Evolutionary conservation across 2,329 filamentous ascomycete species (phyloP), one percentile per base, ranked within the genome.

Genomic region (Sclerotinia spermophila): DNA sequence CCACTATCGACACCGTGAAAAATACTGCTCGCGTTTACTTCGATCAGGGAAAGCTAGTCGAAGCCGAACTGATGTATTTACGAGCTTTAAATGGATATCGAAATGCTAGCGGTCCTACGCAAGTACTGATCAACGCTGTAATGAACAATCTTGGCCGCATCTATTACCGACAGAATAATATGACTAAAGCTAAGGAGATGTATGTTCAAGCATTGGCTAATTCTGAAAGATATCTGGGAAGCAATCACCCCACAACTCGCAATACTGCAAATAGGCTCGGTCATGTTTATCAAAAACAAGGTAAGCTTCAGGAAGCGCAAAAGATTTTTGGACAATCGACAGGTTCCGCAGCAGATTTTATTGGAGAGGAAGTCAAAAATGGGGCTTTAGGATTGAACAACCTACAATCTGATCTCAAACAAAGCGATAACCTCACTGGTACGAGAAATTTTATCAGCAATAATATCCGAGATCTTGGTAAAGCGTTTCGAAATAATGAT

Each of bases 151-250:
- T 73, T 15, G 71, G 72, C 10, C 30, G 15, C 42, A 33, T 72
- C 24, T 73, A 73, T 55, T 35, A 35, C 8, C 30, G 60, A 17
- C 71, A 73, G 48, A 71, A 66, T 19, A 56, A 67, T 44, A 56
- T 72, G n/a, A 53, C 53, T 35, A 56, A 71, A 53, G 69, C 71
- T 24, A 74, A 79, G 73, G 71, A 72, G 0, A 80, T 80, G 75
- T 80, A 75, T 35, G 3, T 73, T 5, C 77, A 76, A 64, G 78
- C 68, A 21, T 71, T 80, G 10, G 53, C 73, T 75, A 73, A 76
- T 40, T 68, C 69, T 2, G 73, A 78, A 64, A 75, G 62, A 64
- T 56, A 61, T 15, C 38, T 71, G 35, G 69, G 67, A 27, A 40
- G 15, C 24, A 70, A 68, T 38, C 55, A 72, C 45, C 40, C 44